A percentile compares a stretch with the other conserved stretches of the same genome.
Conservation (phyloP, 331 rosid species). For the Quercus phellos region DNA sequence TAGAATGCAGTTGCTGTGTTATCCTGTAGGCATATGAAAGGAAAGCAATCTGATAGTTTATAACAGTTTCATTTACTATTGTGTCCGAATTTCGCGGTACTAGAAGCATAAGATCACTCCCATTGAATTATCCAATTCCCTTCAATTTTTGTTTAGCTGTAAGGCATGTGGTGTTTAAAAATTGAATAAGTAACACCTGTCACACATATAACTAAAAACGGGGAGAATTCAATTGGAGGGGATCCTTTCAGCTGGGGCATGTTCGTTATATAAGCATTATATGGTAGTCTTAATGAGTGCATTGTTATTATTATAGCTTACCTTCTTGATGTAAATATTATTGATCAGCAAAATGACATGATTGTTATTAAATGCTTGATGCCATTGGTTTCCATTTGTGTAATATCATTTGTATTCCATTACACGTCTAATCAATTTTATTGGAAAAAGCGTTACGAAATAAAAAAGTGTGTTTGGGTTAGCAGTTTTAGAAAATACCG, state of each 20-base stretch:
- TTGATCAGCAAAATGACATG: background rate
- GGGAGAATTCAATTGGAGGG: too few species aligned
- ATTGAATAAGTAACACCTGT: too few species aligned
- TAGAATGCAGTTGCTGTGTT: background rate
- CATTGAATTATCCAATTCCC: too few species aligned
- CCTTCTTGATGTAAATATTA: background rate
- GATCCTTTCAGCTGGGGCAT: background rate
- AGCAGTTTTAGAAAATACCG: too few species aligned
- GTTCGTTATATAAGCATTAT: too few species aligned
- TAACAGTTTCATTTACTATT: background rate
- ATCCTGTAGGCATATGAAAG: background rate
- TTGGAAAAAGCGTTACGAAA: too few species aligned
- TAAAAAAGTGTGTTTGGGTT: too few species aligned
- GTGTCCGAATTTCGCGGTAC: background rate
- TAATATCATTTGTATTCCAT: background rate
- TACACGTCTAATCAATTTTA: too few species aligned
- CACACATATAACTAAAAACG: too few species aligned
- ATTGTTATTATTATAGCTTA: background rate
- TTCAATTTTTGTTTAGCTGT: too few species aligned
- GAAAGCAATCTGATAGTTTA: background rate
- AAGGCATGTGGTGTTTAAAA: too few species aligned
- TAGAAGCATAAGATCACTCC: too few species aligned
- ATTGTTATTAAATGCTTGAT: background rate
- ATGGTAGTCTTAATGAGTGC: background rate
- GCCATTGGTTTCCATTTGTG: background rate